A percentile compares a stretch with the other conserved stretches of the same genome.
Conservation (phyloP, 768 basidiomycete species). For the Crucibulum laeve region DNA sequence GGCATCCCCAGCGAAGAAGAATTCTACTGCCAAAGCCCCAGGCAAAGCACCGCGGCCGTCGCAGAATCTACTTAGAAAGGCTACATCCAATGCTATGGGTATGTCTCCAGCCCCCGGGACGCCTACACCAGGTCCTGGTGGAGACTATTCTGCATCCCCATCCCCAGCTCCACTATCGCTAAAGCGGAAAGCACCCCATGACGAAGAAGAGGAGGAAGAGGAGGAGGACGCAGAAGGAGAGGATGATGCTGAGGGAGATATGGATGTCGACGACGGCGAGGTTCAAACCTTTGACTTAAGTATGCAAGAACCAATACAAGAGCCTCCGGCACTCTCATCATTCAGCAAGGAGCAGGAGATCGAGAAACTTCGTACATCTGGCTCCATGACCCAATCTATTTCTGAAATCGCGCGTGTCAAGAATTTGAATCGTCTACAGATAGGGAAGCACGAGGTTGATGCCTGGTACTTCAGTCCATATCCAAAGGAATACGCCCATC, state of each 20-base stretch:
- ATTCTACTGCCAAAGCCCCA: conserved; percentile 44
- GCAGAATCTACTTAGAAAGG: conserved; percentile 62
- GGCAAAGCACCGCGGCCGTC: conserved; percentile 60
- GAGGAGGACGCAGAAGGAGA: conserved; percentile 58
- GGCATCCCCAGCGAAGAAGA: conserved; percentile 53
- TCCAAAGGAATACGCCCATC: conserved; percentile 95
- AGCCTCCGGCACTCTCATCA: conserved; percentile 47
- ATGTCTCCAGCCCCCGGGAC: conserved; percentile 59
- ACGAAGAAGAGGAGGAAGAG: conserved; percentile 65
- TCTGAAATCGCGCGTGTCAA: conserved; percentile 98
- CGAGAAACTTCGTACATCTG: conserved; percentile 94
- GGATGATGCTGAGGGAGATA: conserved; percentile 65
- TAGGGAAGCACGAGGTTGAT: conserved; percentile 95
- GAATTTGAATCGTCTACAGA: conserved; percentile 95
- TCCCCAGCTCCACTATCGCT: conserved; percentile 50
- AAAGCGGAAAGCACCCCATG: conserved; percentile 67
- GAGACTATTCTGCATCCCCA: conserved; percentile 43
- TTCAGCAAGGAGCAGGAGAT: conserved; percentile 99
- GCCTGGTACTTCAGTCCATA: conserved; percentile 99
- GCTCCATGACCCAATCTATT: conserved; percentile 98
- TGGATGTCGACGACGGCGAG: conserved; percentile 74
- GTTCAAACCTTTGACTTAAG: conserved; percentile 64
- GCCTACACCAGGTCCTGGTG: conserved; percentile 41
- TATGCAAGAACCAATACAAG: conserved; percentile 45
- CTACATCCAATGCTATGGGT: conserved; percentile 58